These are phyloP conservation scores for Hymenoscyphus infarciens DNA, from an alignment of 2,329 filamentous ascomycete genomes.

Conservation along the genomic window DNA sequence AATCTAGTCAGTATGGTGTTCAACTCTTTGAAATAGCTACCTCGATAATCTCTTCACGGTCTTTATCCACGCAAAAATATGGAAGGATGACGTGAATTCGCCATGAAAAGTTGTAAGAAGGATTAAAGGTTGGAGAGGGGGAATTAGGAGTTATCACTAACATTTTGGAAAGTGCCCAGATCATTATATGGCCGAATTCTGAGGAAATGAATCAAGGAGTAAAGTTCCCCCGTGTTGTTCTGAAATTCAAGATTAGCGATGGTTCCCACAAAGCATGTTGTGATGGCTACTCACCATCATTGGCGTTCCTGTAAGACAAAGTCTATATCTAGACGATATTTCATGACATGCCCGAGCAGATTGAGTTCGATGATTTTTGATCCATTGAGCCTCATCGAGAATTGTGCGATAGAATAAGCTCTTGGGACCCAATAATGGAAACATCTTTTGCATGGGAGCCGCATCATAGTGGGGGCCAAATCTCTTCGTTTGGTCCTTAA, in stretches of 20 bases:
- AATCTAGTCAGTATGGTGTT: not conserved
- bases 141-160: conserved; percentile 35
- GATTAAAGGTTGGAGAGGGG: no score
- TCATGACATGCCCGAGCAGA: conserved; percentile 56
- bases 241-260: not conserved
- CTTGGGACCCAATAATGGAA: conserved; percentile 53
- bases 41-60: no score
- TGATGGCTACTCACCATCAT: conserved; percentile 58
- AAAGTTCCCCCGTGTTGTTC: conserved; percentile 75
- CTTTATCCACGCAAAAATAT: not conserved
- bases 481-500: conserved; percentile 28
- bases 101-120: not conserved
- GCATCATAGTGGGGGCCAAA: conserved; percentile 37
- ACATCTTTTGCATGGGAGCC: conserved; percentile 32
- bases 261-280: not conserved
- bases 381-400: conserved; percentile 75
- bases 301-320: conserved; percentile 77
- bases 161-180: conserved; percentile 56
- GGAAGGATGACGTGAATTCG: not conserved
- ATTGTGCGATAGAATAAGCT: conserved; percentile 67
- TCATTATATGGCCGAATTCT: conserved; percentile 71
- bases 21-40: no score
- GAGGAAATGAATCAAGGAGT: conserved; percentile 73
- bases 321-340: conserved; percentile 59
- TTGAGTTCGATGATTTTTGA: conserved; percentile 70